Percentiles rank a stretch among this genome's conserved stretches.
phyloP scores from a whole-genome alignment of 306 rosid genomes.

The Cajanus cajan region DNA sequence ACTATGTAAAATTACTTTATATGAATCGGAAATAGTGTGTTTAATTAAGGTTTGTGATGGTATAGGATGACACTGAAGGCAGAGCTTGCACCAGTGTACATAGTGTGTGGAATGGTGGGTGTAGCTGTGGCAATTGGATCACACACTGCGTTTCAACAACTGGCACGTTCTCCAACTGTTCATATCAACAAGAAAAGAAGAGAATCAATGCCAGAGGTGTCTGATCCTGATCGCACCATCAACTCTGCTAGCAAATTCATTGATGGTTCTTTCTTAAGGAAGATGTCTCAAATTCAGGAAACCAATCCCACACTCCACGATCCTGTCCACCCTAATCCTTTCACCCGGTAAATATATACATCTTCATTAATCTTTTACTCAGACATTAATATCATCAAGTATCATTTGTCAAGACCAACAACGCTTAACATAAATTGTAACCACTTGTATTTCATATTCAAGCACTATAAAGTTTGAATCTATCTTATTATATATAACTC shows the following conservation, averaged over 20 bases:
- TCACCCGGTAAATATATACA: constrained; percentile 12
- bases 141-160: constrained; percentile 42
- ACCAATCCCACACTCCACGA: constrained; percentile 4
- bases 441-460: too few species aligned
- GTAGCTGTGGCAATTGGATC: constrained; percentile 7
- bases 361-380: too few species aligned
- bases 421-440: too few species aligned
- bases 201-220: constrained; percentile 27
- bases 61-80: constrained; percentile 27
- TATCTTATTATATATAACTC: too few species aligned
- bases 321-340: constrained; percentile 42
- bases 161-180: constrained; percentile 36
- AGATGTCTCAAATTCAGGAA: constrained; percentile 29
- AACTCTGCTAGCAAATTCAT: constrained; percentile 34
- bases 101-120: constrained; percentile 33
- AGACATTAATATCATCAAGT: too few species aligned
- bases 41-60: too few species aligned
- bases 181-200: constrained; percentile 41
- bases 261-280: constrained; percentile 38
- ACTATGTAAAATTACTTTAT: too few species aligned
- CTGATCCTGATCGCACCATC: constrained; percentile 37
- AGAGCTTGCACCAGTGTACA: constrained; percentile 34
- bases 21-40: too few species aligned
- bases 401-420: too few species aligned
- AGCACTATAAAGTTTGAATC: too few species aligned